phyloP scores from a whole-genome alignment of 306 rosid species.

The Pyrus betulifolia region DNA sequence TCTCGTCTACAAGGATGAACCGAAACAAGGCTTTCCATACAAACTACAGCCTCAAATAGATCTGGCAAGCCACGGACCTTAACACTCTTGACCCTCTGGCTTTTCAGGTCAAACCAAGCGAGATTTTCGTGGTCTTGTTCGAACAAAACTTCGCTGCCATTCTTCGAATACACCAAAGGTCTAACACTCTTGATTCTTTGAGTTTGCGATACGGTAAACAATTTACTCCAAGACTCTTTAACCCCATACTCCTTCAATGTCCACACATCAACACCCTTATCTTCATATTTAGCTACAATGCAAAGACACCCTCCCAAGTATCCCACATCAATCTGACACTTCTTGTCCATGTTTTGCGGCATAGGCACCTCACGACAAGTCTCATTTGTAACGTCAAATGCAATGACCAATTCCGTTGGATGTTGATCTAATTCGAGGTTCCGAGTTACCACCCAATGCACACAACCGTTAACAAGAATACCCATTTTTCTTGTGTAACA shows the following conservation, averaged over 20 bases:
- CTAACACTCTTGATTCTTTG: constrained; percentile 22
- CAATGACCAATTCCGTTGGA: constrained; percentile 35
- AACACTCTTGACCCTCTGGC: constrained; percentile 4
- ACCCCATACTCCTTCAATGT: constrained; percentile 48
- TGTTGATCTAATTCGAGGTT: constrained; percentile 12
- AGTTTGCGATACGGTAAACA: constrained; percentile 23
- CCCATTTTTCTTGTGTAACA: constrained; percentile 54
- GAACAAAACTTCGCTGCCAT: constrained; percentile 33
- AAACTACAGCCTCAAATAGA: constrained; percentile 37
- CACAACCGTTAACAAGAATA: constrained; percentile 22
- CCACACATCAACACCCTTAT: constrained; percentile 44
- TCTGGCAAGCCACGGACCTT: constrained; percentile 31
- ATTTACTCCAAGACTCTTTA: constrained; percentile 46
- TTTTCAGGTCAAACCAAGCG: constrained; percentile 42
- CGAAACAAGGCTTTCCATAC: constrained; percentile 46
- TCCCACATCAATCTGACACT: constrained; percentile 40
- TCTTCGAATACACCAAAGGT: constrained; percentile 49
- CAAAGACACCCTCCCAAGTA: constrained; percentile 37
- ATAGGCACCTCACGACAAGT: constrained; percentile 40
- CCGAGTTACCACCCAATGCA: constrained; percentile 67
- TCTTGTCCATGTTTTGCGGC: constrained; percentile 31
- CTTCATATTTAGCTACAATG: constrained; percentile 28
- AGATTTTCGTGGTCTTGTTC: constrained; percentile 36
- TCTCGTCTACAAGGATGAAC: constrained; percentile 15
- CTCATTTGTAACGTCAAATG: constrained; percentile 33